Percentiles rank a stretch among this genome's conserved stretches.
Evolutionary conservation across 2,329 filamentous ascomycete genomes (phyloP).

Genomic region (Botryotinia convoluta): DNA sequence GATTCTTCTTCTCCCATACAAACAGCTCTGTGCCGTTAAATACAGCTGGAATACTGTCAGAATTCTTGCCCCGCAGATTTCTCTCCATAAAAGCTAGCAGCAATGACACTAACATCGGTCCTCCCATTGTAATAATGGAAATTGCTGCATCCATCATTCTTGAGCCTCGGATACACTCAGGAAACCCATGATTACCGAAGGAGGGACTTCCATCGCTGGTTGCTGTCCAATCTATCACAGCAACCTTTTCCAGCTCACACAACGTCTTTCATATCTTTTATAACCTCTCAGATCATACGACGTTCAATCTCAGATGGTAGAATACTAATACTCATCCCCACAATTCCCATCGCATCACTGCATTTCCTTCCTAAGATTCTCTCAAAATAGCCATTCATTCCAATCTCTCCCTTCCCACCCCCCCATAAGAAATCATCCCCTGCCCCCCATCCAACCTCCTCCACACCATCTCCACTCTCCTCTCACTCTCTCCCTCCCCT

Average conservation of each 20-base stretch:
- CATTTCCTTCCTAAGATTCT: accelerated
- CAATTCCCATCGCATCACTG: background rate
- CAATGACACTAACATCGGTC: background rate
- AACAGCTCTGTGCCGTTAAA: background rate
- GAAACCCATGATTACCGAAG: background rate
- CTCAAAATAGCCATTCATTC: background rate
- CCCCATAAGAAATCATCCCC: slow-evolving; percentile 18
- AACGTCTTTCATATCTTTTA: background rate
- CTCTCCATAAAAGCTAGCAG: background rate
- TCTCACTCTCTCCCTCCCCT: slow-evolving; percentile 15
- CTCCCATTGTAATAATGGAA: background rate
- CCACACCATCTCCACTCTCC: slow-evolving; percentile 15
- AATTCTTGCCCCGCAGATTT: background rate
- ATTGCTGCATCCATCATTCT: background rate
- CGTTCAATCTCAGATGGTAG: too few species aligned
- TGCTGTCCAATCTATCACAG: background rate
- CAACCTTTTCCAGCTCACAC: background rate
- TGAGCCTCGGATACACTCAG: background rate
- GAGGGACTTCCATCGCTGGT: background rate
- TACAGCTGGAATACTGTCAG: background rate
- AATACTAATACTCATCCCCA: background rate
- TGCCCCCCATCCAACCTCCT: slow-evolving; percentile 17
- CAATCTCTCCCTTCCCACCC: slow-evolving; percentile 17
- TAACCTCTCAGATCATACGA: background rate
- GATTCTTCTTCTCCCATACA: background rate